Conservation (phyloP, 345 rosid genomes). For the Ceriops tagal region DNA sequence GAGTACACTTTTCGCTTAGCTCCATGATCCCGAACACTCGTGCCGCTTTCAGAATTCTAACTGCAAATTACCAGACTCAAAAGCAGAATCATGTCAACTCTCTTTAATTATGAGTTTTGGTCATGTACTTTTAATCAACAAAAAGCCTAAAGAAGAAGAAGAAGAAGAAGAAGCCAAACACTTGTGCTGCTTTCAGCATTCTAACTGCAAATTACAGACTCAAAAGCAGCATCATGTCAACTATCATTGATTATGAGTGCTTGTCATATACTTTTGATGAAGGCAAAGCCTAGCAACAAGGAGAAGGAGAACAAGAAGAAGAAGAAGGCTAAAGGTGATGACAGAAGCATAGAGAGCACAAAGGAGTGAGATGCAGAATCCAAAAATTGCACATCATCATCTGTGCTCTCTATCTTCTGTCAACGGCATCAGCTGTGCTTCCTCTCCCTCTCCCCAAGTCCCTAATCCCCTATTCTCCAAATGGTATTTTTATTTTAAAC, state of each 20-base stretch:
- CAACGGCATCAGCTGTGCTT: slow-evolving; percentile 50
- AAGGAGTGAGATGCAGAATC: slow-evolving; percentile 56
- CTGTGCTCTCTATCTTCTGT: slow-evolving; percentile 99
- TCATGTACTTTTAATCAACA: background rate
- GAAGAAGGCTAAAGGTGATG: slow-evolving; percentile 40
- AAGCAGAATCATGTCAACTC: background rate
- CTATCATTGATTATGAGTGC: too few species aligned
- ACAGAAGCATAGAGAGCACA: slow-evolving; percentile 95
- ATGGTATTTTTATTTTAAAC: background rate
- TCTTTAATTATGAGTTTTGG: too few species aligned
- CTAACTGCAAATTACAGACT: too few species aligned
- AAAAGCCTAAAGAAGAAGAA: too few species aligned
- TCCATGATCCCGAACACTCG: too few species aligned
- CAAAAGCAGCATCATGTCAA: background rate
- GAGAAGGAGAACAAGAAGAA: background rate
- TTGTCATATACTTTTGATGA: background rate
- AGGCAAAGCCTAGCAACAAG: background rate
- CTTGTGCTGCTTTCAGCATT: too few species aligned
- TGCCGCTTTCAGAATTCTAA: too few species aligned
- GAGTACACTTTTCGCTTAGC: too few species aligned
- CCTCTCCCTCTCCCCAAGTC: background rate
- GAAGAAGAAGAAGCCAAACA: background rate
- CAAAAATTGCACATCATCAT: slow-evolving; percentile 58
- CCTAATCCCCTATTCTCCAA: background rate
- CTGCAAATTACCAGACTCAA: too few species aligned